Evolutionary conservation across 176 grass and related monocot genomes (phyloP).

Genomic region (Puya raimondii): DNA sequence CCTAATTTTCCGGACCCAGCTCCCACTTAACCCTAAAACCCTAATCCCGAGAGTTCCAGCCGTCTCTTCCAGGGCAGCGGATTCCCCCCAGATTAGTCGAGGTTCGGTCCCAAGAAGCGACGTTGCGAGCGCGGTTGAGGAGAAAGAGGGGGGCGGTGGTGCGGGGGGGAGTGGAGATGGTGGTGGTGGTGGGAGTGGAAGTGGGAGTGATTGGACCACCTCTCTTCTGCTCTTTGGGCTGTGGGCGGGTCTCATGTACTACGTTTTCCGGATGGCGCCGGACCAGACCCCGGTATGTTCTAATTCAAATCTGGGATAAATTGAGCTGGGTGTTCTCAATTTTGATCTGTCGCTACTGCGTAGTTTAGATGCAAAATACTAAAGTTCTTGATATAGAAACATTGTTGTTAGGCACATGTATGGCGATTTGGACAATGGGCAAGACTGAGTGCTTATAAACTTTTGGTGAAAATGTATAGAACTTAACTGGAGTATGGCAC

Average conservation of each 20-base stretch:
- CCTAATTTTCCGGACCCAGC: neutral
- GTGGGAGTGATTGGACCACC: slow-evolving; percentile 42
- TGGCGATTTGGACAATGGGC: neutral
- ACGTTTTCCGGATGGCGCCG: slow-evolving; percentile 64
- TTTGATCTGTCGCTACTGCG: neutral
- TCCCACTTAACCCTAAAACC: slow-evolving; percentile 2
- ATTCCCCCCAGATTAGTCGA: slow-evolving; percentile 2
- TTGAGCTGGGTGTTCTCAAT: neutral
- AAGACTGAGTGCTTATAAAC: neutral
- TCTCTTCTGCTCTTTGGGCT: slow-evolving; percentile 68
- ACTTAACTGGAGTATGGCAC: no score
- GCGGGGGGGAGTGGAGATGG: slow-evolving; percentile 4
- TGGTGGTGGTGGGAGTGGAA: slow-evolving; percentile 8
- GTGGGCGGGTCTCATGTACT: slow-evolving; percentile 83
- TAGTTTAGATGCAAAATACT: neutral
- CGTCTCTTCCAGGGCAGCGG: neutral
- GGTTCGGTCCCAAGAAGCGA: slow-evolving; percentile 20
- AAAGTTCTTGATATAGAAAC: neutral
- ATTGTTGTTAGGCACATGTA: neutral
- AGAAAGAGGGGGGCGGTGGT: slow-evolving; percentile 9
- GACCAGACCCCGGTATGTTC: slow-evolving; percentile 72
- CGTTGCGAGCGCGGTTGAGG: slow-evolving; percentile 19
- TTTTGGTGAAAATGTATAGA: no score
- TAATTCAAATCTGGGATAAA: neutral
- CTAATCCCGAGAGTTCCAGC: neutral